Base-by-base conservation (phyloP, 1,139 yeast genomes). In the Chernovozyma sophiae-reginae region DNA sequence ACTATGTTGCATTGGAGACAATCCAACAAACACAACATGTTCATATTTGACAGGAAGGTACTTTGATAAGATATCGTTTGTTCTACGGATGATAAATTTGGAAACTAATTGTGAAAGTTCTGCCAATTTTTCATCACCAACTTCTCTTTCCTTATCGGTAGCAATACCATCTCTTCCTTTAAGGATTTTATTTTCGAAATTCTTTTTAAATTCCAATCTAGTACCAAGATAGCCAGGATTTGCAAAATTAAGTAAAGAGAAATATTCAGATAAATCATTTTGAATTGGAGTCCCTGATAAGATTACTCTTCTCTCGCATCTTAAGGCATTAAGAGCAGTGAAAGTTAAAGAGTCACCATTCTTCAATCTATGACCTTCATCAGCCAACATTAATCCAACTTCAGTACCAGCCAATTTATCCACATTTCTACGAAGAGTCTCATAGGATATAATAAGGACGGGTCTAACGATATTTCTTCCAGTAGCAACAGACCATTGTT, bases 261-360 rank as follows among this genome's bases (percentile, higher is more conserved):
- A 94, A 60, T 92, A 92, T 60, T 92, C 99, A 1, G 96, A 84
- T 31, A 92, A 68, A 65, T 94, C 98, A 55, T 92, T 92, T 57
- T 92, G 99, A 45, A 92, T 92, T 0, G 99, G 99, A 0, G 99
- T 92, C 33, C 99, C 99, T 0, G 97, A 87, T 25, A 92, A 65
- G 45, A 92, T 92, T 8, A 92, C 97, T 46, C 99, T 74, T 52
- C 98, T 69, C 36, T 82, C 81, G 55, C 96, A 92, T 37, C 82
- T 78, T 37, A 92, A 71, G 12, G 92, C 78, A 54, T 87, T 84
- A 36, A 92, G 68, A 0, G 97, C 89, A 0, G 90, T 86, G 51
- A 90, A 92, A 0, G 98, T 94, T 40, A 85, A 74, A 0, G 97
- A 89, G 27, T 92, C 98, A 19, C 96, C 96, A 56, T 94, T 92